These are phyloP conservation scores for Scytalidium sp. DNA, from an alignment of 2,329 filamentous ascomycete species.

Conservation along the genomic window DNA sequence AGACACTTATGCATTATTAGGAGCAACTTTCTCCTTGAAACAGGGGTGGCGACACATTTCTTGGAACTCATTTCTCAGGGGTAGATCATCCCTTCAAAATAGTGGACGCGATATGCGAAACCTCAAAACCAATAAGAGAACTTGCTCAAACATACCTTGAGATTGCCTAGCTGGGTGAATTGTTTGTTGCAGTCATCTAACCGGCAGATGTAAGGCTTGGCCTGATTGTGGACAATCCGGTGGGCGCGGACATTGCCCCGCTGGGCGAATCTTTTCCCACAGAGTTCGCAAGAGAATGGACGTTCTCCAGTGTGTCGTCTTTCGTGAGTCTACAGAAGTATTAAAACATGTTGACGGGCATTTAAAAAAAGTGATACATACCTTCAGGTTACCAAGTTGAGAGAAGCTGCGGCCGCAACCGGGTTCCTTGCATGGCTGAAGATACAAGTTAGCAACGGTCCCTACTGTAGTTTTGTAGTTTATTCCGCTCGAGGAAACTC, in stretches of 20 bases:
- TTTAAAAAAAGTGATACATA: slow-evolving; percentile 32
- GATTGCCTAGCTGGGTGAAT: slow-evolving; percentile 87
- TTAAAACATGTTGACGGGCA: not conserved
- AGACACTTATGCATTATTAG: not conserved
- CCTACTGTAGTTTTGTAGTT: not conserved
- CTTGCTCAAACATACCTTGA: slow-evolving; percentile 62
- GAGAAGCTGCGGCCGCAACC: slow-evolving; percentile 80
- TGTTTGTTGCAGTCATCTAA: slow-evolving; percentile 82
- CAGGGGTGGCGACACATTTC: not conserved
- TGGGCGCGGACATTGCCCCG: slow-evolving; percentile 83
- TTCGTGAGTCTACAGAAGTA: slow-evolving; percentile 66
- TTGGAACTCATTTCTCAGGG: not conserved
- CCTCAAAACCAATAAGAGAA: too few species aligned
- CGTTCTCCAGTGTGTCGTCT: slow-evolving; percentile 84
- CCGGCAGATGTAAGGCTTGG: slow-evolving; percentile 77
- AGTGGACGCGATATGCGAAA: too few species aligned
- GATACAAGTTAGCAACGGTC: slow-evolving; percentile 20
- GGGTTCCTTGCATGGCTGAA: slow-evolving; percentile 58
- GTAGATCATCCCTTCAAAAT: too few species aligned
- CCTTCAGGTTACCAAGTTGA: slow-evolving; percentile 87
- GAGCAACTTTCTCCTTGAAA: not conserved
- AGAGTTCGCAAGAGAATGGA: slow-evolving; percentile 76
- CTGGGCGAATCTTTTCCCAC: slow-evolving; percentile 80
- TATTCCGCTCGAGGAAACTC: slow-evolving; percentile 36
- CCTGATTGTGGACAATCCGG: slow-evolving; percentile 72